Conservation (phyloP, 345 rosid species). For the Sisymbrium altissimum region DNA sequence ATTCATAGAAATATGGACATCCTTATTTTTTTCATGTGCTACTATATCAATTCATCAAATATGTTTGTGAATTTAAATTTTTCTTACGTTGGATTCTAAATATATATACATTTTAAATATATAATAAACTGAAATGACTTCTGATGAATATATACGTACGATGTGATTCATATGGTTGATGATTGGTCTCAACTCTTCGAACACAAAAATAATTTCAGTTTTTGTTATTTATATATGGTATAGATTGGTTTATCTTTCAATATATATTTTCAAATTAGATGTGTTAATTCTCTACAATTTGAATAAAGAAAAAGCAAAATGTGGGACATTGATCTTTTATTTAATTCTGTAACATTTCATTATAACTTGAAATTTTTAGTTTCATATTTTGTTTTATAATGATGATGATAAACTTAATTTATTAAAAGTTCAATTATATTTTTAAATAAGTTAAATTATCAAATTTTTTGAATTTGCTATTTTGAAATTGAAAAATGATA, state of each 20-base stretch:
- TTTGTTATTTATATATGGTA: neutral
- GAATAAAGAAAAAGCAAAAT: too few species aligned
- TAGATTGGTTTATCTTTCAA: neutral
- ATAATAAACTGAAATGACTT: neutral
- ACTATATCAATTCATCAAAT: neutral
- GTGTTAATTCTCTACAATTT: too few species aligned
- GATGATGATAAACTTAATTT: neutral
- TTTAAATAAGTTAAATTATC: too few species aligned
- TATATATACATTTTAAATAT: neutral
- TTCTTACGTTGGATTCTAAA: neutral
- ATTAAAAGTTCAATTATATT: too few species aligned
- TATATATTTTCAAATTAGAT: too few species aligned
- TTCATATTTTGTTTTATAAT: neutral
- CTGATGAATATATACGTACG: neutral
- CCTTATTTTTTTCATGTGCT: neutral
- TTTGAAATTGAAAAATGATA: too few species aligned
- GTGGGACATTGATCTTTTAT: neutral
- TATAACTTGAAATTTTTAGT: neutral
- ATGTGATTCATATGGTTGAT: neutral
- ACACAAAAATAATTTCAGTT: neutral
- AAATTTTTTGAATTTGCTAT: too few species aligned
- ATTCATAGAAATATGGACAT: neutral
- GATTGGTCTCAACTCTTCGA: neutral
- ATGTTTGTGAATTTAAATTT: conserved; percentile 1
- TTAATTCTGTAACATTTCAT: neutral